phyloP scores from a whole-genome alignment of 345 rosid species.

The Hibiscus trionum region DNA sequence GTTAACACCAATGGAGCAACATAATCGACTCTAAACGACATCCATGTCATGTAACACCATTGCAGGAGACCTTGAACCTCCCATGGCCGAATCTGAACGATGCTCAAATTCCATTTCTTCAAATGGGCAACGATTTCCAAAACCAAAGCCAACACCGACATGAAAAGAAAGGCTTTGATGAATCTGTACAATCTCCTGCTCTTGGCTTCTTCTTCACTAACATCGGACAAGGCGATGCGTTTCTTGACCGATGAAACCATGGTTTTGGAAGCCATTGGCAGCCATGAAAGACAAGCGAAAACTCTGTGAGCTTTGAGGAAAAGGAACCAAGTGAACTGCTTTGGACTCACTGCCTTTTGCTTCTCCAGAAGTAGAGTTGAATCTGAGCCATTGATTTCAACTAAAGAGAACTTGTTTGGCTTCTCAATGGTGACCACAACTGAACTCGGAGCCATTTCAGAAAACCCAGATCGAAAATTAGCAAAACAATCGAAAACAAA shows the following conservation, averaged over 20 bases:
- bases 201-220: slow-evolving; percentile 48
- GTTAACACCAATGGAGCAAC: slow-evolving; percentile 55
- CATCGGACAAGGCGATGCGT: slow-evolving; percentile 39
- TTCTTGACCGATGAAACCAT: slow-evolving; percentile 47
- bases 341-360: slow-evolving; percentile 59
- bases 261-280: slow-evolving; percentile 29
- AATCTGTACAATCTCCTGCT: slow-evolving; percentile 61
- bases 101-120: slow-evolving; percentile 63
- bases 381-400: slow-evolving; percentile 55
- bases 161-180: slow-evolving; percentile 54
- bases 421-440: slow-evolving; percentile 76
- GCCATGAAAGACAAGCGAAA: slow-evolving; percentile 49
- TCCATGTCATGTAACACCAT: slow-evolving; percentile 70
- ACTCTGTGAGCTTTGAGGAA: slow-evolving; percentile 63
- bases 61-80: slow-evolving; percentile 66
- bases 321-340: slow-evolving; percentile 72
- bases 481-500: slow-evolving; percentile 8
- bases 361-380: slow-evolving; percentile 53
- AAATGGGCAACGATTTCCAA: slow-evolving; percentile 64
- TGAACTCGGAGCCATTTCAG: slow-evolving; percentile 66
- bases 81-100: slow-evolving; percentile 39
- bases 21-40: slow-evolving; percentile 62
- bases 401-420: slow-evolving; percentile 50
- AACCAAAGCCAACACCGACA: slow-evolving; percentile 51
- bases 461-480: slow-evolving; percentile 23